Percentiles rank a stretch among this genome's conserved stretches.
These are phyloP conservation scores for Colletotrichum lini DNA, from an alignment of 2,329 filamentous ascomycete species.

Conservation along the genomic window DNA sequence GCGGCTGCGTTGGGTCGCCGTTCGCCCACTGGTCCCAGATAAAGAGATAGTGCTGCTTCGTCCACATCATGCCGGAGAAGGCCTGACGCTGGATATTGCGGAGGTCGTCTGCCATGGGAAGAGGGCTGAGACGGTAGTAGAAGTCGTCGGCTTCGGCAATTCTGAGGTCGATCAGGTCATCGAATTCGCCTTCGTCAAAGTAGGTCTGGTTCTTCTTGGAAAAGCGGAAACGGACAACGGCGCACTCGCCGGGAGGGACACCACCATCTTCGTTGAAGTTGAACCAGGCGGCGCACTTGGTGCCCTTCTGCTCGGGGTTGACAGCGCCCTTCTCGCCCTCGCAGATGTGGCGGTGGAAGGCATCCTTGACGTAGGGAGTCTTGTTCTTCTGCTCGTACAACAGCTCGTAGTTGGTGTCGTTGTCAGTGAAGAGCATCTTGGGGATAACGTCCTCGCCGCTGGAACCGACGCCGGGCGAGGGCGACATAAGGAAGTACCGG, in stretches of 20 bases:
- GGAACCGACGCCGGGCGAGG: slow-evolving; percentile 86
- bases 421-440: slow-evolving; percentile 91
- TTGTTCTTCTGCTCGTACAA: slow-evolving; percentile 86
- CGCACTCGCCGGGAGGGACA: slow-evolving; percentile 91
- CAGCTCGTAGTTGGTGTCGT: slow-evolving; percentile 88
- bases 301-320: slow-evolving; percentile 85
- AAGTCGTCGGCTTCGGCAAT: slow-evolving; percentile 96
- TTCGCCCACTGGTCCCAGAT: slow-evolving; percentile 99
- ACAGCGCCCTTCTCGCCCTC: slow-evolving; percentile 84
- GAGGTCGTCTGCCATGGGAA: slow-evolving; percentile 93
- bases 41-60: slow-evolving; percentile 96
- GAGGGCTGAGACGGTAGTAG: slow-evolving; percentile 91
- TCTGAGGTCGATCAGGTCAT: slow-evolving; percentile 89
- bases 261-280: slow-evolving; percentile 91
- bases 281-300: slow-evolving; percentile 93
- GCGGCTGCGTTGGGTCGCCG: slow-evolving; percentile 89
- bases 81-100: slow-evolving; percentile 96
- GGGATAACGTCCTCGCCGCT: slow-evolving; percentile 89
- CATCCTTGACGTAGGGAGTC: slow-evolving; percentile 92
- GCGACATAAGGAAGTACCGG: slow-evolving; percentile 86
- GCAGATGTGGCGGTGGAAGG: slow-evolving; percentile 91
- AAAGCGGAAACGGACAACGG: slow-evolving; percentile 92
- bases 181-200: slow-evolving; percentile 92
- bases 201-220: slow-evolving; percentile 82
- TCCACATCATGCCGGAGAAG: slow-evolving; percentile 98